Evolutionary conservation across 106 monocot genomes (phyloP).

Genomic region (Platanthera zijinensis): DNA sequence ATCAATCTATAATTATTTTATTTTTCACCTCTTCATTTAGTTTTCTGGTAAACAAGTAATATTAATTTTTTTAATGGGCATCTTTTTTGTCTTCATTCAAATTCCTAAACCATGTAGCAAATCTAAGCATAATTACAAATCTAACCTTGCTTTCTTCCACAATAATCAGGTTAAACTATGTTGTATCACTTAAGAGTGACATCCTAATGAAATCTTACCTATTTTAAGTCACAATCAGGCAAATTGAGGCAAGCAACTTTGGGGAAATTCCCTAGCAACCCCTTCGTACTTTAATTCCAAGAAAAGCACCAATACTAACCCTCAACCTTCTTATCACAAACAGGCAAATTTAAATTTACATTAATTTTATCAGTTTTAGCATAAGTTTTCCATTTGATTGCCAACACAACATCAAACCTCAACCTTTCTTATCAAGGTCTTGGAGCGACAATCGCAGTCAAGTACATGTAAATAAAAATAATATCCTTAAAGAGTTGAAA

Average conservation of each 20-base stretch:
- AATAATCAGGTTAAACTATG: no score
- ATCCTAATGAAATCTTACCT: no score
- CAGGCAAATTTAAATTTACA: not conserved
- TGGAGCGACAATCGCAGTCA: not conserved
- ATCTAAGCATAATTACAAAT: no score
- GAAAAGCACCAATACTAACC: no score
- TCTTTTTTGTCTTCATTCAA: not conserved
- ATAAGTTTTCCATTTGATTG: not conserved
- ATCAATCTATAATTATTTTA: not conserved
- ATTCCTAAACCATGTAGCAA: no score
- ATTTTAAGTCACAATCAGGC: no score
- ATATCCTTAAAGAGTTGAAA: not conserved
- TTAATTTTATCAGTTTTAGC: not conserved
- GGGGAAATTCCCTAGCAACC: no score
- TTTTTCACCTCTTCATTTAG: not conserved
- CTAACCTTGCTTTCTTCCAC: no score
- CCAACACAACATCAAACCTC: not conserved
- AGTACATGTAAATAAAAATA: not conserved
- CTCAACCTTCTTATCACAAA: not conserved
- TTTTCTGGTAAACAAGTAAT: not conserved
- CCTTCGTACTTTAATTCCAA: no score
- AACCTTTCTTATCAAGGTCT: not conserved
- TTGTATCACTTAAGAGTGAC: not conserved
- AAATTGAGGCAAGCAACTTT: no score
- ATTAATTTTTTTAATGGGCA: not conserved